Percentiles rank a stretch among this genome's conserved stretches.
These are phyloP conservation scores for Dendrobium nobile DNA, from an alignment of 106 monocot species.

Conservation along the genomic window DNA sequence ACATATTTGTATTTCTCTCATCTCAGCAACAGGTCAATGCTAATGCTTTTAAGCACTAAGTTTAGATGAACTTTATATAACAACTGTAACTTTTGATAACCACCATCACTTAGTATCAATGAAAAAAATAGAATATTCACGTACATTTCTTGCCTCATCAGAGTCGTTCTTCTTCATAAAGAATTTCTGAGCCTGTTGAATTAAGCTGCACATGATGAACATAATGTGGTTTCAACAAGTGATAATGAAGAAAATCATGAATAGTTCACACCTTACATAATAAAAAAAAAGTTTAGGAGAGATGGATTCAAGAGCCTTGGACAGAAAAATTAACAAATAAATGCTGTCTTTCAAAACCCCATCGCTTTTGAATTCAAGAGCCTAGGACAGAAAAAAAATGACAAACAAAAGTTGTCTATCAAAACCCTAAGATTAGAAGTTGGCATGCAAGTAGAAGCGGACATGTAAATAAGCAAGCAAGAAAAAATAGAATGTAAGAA, in stretches of 20 bases:
- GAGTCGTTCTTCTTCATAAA: conserved; percentile 42
- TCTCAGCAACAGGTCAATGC: neutral
- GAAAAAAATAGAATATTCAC: neutral
- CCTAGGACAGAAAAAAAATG: no score
- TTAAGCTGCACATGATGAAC: conserved; percentile 55
- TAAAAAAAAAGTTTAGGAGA: neutral
- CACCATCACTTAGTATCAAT: neutral
- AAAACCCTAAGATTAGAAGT: no score
- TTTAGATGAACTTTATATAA: neutral
- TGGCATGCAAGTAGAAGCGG: no score
- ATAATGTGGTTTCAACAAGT: conserved; percentile 1
- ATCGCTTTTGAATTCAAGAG: no score
- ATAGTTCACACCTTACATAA: neutral
- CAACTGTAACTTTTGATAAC: no score
- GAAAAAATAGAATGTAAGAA: no score
- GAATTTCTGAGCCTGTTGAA: conserved; percentile 69
- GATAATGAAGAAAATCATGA: neutral
- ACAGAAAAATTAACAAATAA: no score
- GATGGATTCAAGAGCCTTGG: no score
- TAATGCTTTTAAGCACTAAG: neutral
- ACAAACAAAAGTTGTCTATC: no score
- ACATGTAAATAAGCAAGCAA: no score
- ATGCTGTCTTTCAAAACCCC: no score
- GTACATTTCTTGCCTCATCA: conserved; percentile 67
- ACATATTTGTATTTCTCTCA: neutral